These are phyloP conservation scores for Mycena latifolia DNA, from an alignment of 768 basidiomycete species.

Conservation along the genomic window DNA sequence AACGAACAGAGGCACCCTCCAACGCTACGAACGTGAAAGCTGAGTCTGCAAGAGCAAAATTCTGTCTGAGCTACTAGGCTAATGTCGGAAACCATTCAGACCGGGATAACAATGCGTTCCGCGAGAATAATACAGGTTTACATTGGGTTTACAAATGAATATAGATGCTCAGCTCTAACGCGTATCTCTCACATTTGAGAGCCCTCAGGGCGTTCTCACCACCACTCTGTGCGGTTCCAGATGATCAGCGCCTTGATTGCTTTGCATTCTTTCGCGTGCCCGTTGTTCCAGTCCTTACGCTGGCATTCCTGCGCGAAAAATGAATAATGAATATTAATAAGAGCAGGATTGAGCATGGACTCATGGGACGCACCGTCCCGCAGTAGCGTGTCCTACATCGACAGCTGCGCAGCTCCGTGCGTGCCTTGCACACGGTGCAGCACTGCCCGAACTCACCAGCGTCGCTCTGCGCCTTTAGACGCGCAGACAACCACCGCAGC, in stretches of 20 bases:
- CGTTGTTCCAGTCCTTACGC: conserved; percentile 24
- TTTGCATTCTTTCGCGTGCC: conserved; percentile 23
- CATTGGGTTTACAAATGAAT: not conserved
- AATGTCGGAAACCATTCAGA: too few species aligned
- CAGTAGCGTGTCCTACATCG: conserved; percentile 29
- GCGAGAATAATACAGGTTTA: too few species aligned
- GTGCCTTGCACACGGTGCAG: conserved; percentile 18
- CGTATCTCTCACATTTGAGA: not conserved
- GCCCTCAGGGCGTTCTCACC: not conserved
- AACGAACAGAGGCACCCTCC: too few species aligned
- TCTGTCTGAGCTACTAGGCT: too few species aligned
- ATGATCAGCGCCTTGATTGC: conserved; percentile 15
- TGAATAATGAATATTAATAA: not conserved
- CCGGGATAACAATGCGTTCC: too few species aligned
- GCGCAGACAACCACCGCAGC: conserved; percentile 2
- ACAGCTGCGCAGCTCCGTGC: conserved; percentile 5
- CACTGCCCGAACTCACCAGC: conserved; percentile 23
- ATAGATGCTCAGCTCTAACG: not conserved
- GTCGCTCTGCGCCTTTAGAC: conserved; percentile 20
- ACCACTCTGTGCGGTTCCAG: conserved; percentile 31
- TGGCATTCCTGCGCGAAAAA: conserved; percentile 17
- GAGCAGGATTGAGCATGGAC: too few species aligned
- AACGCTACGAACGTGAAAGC: too few species aligned
- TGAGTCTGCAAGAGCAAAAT: too few species aligned
- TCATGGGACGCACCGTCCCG: conserved; percentile 10